Conservation (phyloP, 164 flowering plant genomes). For the Paratinospora sagittata region DNA sequence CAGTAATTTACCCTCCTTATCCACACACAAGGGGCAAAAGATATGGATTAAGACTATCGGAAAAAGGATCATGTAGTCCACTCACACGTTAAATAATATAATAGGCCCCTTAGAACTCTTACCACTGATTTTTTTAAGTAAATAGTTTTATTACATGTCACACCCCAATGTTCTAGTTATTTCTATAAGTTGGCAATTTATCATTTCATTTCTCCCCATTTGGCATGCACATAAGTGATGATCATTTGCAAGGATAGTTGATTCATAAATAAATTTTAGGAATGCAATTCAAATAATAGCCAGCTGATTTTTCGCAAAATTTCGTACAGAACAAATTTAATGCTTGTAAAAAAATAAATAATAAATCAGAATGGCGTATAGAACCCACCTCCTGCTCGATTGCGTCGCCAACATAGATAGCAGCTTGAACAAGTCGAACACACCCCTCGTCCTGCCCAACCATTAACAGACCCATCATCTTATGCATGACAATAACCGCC, state of each 20-base stretch:
- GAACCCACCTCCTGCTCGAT: slow-evolving; percentile 76
- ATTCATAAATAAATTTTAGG: neutral
- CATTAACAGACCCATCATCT: slow-evolving; percentile 81
- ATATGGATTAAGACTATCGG: no score
- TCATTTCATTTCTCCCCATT: neutral
- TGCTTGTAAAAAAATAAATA: neutral
- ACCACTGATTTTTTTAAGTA: neutral
- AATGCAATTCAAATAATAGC: neutral
- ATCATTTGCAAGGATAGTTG: neutral
- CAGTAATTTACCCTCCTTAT: no score
- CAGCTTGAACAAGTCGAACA: slow-evolving; percentile 73
- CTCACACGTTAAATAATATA: no score
- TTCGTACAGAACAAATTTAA: neutral
- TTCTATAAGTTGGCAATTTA: neutral
- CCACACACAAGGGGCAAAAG: no score
- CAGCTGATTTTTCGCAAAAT: neutral
- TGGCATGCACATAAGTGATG: neutral
- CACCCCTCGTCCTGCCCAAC: slow-evolving; percentile 46
- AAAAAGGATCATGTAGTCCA: no score
- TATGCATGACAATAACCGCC: slow-evolving; percentile 96
- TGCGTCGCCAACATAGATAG: slow-evolving; percentile 69
- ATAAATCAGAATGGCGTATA: neutral
- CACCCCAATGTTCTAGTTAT: neutral
- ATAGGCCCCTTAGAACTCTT: neutral
- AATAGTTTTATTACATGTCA: neutral